Evolutionary conservation across 129 eudicot genomes (phyloP), one percentile per base, ranked within the genome.

Genomic region (Silybum marianum): DNA sequence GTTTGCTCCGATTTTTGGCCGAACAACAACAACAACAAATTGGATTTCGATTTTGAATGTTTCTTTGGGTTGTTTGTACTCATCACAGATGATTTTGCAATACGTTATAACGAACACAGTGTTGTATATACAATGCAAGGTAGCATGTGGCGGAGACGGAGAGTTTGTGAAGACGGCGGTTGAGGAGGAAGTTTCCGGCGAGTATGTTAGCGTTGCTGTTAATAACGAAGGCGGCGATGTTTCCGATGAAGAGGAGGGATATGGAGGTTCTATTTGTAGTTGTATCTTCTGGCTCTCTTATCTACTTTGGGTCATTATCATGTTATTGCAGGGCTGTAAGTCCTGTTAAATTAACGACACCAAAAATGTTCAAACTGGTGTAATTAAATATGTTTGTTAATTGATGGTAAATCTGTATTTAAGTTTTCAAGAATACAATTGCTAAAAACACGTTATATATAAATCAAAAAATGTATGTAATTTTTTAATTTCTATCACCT

Each of bases 121-220:
- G 48, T 65, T 93, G 77, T 93, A 86, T 83, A 86, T 89, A 90
- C 87, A 91, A n/a, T 91, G 92, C 79, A 93, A 89, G 88, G 93
- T 86, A 0, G 82, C 87, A 42, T 85, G 81, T 18, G 93, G 89
- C n/a, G n/a, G n/a, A n/a, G n/a, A n/a, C 12, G 93, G 86, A 48
- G 63, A 87, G 81, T 86, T 90, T 9, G 69, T 73, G 6, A 90
- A 83, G 83, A 85, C 83, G 69, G 89, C 90, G 72, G 24, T 39
- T 0, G 85, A 90, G 0, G 88, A 84, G 85, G 94, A 83, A 78
- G 89, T 90, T 84, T 88, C 90, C 1, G 62, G 81, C 19, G 91
- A 88, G 73, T 88, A 90, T 78, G 85, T 90, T 51, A 86, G 86
- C 80, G 72, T 92, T 86, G 90, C 82, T 58, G 86, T 90, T 66